These are phyloP conservation scores for Leccinum disarticulatum DNA, from an alignment of 768 basidiomycete species.

Conservation along the genomic window DNA sequence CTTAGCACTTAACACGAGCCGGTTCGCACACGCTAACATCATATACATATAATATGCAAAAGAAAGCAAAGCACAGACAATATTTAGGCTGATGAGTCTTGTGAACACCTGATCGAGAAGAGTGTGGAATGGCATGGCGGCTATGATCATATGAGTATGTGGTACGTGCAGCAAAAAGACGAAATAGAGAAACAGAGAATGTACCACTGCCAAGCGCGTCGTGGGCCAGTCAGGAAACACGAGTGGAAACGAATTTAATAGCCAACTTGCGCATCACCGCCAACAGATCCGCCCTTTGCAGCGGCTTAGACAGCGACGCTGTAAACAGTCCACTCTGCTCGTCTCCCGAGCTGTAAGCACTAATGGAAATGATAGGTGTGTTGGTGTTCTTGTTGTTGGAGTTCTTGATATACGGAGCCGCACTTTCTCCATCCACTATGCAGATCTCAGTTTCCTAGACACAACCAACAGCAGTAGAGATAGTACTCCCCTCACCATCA, in stretches of 20 bases:
- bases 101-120: slow-evolving; percentile 22
- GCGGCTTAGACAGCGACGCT: slow-evolving; percentile 82
- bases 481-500: background rate
- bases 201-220: slow-evolving; percentile 10
- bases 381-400: slow-evolving; percentile 93
- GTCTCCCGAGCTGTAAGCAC: slow-evolving; percentile 78
- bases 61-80: slow-evolving; percentile 19
- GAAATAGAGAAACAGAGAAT: slow-evolving; percentile 28
- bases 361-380: slow-evolving; percentile 91
- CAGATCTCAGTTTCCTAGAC: slow-evolving; percentile 12
- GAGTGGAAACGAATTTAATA: slow-evolving; percentile 51
- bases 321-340: slow-evolving; percentile 71
- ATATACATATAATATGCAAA: slow-evolving; percentile 44
- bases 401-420: slow-evolving; percentile 95
- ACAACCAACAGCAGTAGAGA: background rate
- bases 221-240: slow-evolving; percentile 22
- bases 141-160: slow-evolving; percentile 30
- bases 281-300: slow-evolving; percentile 85
- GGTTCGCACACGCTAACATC: slow-evolving; percentile 27
- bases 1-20: background rate
- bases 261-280: slow-evolving; percentile 75
- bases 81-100: slow-evolving; percentile 32
- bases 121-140: slow-evolving; percentile 32
- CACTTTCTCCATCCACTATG: slow-evolving; percentile 91
- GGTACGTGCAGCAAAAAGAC: slow-evolving; percentile 32